Percentiles rank a stretch among this genome's conserved stretches.
These are phyloP conservation scores for Colletotrichum sp. DNA, from an alignment of 2,329 filamentous ascomycete species.

Conservation along the genomic window DNA sequence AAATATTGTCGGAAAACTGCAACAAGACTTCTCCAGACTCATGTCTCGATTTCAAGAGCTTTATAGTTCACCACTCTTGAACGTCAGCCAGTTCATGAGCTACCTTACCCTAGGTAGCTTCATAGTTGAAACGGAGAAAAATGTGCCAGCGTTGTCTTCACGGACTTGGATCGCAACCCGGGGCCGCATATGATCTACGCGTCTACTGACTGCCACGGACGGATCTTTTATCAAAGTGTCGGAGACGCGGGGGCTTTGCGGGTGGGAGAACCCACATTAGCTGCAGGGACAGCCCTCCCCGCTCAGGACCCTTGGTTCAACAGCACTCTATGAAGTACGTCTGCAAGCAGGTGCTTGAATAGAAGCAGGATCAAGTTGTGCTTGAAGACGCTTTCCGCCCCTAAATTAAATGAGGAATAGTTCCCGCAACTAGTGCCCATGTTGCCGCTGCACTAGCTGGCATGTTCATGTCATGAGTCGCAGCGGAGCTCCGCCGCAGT, in stretches of 20 bases:
- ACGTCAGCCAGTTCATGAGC: background rate
- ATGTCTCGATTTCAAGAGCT: background rate
- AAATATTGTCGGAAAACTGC: background rate
- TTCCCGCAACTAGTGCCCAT: background rate
- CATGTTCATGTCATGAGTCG: background rate
- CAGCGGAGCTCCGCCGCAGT: background rate
- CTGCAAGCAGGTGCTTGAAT: accelerated
- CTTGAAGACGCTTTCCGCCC: background rate
- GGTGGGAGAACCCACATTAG: background rate
- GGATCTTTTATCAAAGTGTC: background rate
- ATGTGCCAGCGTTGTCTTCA: background rate
- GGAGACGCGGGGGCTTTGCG: background rate
- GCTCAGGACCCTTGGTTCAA: background rate
- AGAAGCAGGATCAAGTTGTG: background rate
- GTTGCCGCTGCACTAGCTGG: background rate
- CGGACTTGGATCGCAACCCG: background rate
- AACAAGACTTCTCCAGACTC: background rate
- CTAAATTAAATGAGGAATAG: background rate
- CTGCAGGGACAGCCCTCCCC: background rate
- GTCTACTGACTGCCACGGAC: background rate
- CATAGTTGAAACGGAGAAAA: background rate
- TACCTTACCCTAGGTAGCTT: background rate
- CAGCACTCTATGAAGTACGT: background rate
- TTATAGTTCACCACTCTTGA: background rate
- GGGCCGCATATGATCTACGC: background rate